These are phyloP conservation scores for Penicillium waksmanii DNA, from an alignment of 495 filamentous ascomycete species.

Conservation along the genomic window DNA sequence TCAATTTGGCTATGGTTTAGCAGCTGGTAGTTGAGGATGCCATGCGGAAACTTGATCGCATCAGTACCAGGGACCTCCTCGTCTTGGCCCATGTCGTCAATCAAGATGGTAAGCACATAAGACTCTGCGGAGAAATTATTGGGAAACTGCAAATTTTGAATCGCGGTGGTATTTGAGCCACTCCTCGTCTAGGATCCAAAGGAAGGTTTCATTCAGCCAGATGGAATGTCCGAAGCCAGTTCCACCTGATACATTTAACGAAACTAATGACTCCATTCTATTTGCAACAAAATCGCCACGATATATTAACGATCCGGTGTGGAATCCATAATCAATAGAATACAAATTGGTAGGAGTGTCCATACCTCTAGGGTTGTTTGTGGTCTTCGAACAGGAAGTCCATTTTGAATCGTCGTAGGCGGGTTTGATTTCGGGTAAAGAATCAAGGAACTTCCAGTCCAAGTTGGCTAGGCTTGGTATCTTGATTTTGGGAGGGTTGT, in stretches of 20 bases:
- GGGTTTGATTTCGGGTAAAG: slow-evolving; percentile 63
- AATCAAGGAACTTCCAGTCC: slow-evolving; percentile 66
- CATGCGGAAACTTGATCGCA: slow-evolving; percentile 66
- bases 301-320: slow-evolving; percentile 66
- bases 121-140: slow-evolving; percentile 50
- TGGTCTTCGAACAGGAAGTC: slow-evolving; percentile 51
- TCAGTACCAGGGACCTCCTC: slow-evolving; percentile 61
- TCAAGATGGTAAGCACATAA: slow-evolving; percentile 64
- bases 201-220: slow-evolving; percentile 54
- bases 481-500: slow-evolving; percentile 44
- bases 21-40: slow-evolving; percentile 61
- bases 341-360: slow-evolving; percentile 64
- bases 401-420: slow-evolving; percentile 66
- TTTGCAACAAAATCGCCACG: slow-evolving; percentile 68
- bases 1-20: slow-evolving; percentile 38
- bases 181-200: slow-evolving; percentile 57
- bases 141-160: slow-evolving; percentile 13
- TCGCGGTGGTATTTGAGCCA: slow-evolving; percentile 13
- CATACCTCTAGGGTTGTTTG: slow-evolving; percentile 55
- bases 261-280: slow-evolving; percentile 57
- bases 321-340: slow-evolving; percentile 69
- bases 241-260: slow-evolving; percentile 61
- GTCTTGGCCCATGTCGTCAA: slow-evolving; percentile 71
- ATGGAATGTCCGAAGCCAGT: slow-evolving; percentile 55
- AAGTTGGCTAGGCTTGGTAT: slow-evolving; percentile 57